Conservation (phyloP, 2,329 filamentous ascomycete genomes). For the Tolypocladium album region DNA sequence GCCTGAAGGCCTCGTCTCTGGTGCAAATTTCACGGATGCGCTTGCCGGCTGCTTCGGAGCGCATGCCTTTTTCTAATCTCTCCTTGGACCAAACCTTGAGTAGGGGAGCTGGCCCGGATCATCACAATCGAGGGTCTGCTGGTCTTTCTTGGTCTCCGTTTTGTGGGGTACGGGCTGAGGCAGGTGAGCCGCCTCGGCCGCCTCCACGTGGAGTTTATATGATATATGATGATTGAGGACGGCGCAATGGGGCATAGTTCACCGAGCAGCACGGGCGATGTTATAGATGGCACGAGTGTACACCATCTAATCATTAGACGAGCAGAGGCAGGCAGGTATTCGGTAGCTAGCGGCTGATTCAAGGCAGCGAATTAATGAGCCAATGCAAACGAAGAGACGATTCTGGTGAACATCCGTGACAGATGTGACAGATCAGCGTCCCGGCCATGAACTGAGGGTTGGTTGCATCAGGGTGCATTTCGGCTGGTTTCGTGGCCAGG, state of each 20-base stretch:
- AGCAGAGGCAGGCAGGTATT: neutral
- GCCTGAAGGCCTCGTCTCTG: neutral
- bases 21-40: neutral
- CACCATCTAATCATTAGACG: slow-evolving; percentile 1
- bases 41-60: neutral
- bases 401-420: neutral
- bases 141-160: neutral
- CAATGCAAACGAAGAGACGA: neutral
- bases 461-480: neutral
- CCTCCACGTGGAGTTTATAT: neutral
- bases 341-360: neutral
- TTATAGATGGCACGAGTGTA: slow-evolving; percentile 6
- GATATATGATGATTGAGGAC: neutral
- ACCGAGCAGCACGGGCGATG: neutral
- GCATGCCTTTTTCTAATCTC: neutral
- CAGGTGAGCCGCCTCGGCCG: neutral
- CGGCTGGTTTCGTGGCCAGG: neutral
- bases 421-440: neutral
- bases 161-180: neutral
- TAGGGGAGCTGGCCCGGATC: neutral
- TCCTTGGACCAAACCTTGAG: neutral
- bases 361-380: slow-evolving; percentile 2
- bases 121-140: neutral
- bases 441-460: neutral
- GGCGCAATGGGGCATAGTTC: slow-evolving; percentile 1